Base-by-base conservation (phyloP, 2,329 filamentous ascomycete species). In the Colletotrichum coccodes region DNA sequence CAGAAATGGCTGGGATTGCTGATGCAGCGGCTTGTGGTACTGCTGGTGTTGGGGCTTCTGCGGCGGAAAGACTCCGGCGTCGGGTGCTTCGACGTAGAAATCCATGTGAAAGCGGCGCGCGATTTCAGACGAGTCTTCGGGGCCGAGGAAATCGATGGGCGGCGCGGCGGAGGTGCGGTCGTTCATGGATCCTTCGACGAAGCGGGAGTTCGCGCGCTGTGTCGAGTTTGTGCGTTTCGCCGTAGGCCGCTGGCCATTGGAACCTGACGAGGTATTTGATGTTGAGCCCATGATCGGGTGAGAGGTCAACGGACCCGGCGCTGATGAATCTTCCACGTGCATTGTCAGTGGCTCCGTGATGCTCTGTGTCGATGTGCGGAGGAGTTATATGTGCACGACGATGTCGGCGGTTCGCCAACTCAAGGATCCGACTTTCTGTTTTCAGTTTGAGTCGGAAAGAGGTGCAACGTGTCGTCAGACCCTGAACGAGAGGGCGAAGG, bases 111-210 rank as follows among this genome's bases (percentile, higher is more conserved):
- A 67, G 38, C 74, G 54, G 73, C 76, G 38, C 68, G 72, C 71
- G 73, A 76, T 69, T 72, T 70, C 67, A 8, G 75, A 28, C 63
- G 66, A 60, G 30, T 79, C 77, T 18, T 78, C 77, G 12, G 79
- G 77, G 26, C 79, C 89, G 47, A 92, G 84, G 78, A 92, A 94
- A 46, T 89, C 85, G 50, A 87, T 85, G 0, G 93, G 93, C 32
- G 94, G 94, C 68, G 85, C 87, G 67, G 89, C 86, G 75, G 92
- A 95, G 36, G 88, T 84, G 72, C 92, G 90, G 79, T 97, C 93
- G 75, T 91, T 94, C 93, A 97, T 95, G 75, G 92, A 95, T 46
- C 92, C 94, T 80, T 97, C 94, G 42, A 91, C 75, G 87, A 97
- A 84, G 80, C 89, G 77, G 21, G 70, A 71, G 38, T 68, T 67